phyloP scores from a whole-genome alignment of 192 early-diverging fungal species.

The Rhizophagus clarus region DNA sequence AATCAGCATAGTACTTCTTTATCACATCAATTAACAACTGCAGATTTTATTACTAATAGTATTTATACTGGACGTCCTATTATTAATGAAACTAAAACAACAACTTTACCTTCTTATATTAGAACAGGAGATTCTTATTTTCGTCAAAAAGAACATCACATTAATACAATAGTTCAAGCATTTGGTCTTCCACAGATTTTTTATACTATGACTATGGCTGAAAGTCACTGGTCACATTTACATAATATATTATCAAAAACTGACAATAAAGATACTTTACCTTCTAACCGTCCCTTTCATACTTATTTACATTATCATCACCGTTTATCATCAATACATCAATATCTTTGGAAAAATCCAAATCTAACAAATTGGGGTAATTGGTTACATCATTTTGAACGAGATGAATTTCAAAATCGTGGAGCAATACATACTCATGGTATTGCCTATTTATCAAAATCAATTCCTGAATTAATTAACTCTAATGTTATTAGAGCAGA shows the following conservation, averaged over 20 bases:
- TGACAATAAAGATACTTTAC: neutral
- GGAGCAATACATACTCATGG: constrained; percentile 3
- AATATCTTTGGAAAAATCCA: neutral
- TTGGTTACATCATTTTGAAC: constrained; percentile 8
- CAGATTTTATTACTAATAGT: neutral
- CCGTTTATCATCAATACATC: neutral
- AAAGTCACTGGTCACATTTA: neutral
- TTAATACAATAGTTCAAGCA: neutral
- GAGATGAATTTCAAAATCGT: constrained; percentile 20
- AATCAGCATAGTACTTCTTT: too few relatives aligned
- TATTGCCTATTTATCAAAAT: neutral
- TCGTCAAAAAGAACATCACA: neutral
- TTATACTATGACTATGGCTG: neutral
- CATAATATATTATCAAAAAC: neutral
- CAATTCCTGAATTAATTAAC: neutral
- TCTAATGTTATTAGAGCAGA: neutral
- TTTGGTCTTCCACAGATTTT: neutral
- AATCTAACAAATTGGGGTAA: neutral
- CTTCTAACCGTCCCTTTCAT: constrained; percentile 9
- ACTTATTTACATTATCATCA: neutral
- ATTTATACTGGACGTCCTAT: neutral
- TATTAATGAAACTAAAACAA: constrained; percentile 1
- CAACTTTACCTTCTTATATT: neutral
- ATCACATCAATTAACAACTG: neutral
- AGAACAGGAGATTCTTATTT: constrained; percentile 8